Evolutionary conservation across 2,329 filamentous ascomycete species (phyloP), one percentile per base, ranked within the genome.

Genomic region (Colletotrichum sublineola): DNA sequence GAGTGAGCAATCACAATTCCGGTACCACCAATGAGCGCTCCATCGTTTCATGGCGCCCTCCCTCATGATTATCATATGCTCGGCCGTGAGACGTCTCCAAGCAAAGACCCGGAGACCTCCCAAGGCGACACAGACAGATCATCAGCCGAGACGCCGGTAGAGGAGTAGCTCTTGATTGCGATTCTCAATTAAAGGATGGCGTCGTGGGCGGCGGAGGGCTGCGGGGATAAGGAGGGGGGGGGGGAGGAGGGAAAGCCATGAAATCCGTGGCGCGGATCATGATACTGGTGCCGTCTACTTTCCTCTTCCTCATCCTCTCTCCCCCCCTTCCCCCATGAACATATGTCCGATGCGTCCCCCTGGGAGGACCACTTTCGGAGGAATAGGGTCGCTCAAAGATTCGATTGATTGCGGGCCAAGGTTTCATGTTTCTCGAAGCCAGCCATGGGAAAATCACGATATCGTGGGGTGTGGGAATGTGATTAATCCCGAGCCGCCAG

Each of bases 91-190:
- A 52, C 18, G 48, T 38, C 50, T 52, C 44, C 48, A 63, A 46
- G n/a, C 33, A 3, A 20, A 38, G 5, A 18, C 48, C 36, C 44
- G 15, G 14, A 5, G 5, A 33, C 29, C 53, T 40, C 57, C 48
- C 42, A 33, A 29, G 48, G 40, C 24, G 33, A 36, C 8, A n/a
- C 42, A 58, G 36, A 14, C 24, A 63, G 69, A 36, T 69, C 66
- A 69, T 72, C 66, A 72, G 69, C 69, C 69, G 69, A 72, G 69
- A 69, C 69, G 69, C 66, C 63, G 69, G 69, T 60, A 44, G 11
- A 1, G 61, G 60, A 68, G 66, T 63, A 55, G 66, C 65, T 68
- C 36, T 50, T 72, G 40, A 60, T 72, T 64, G 66, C 53, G 46
- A 46, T 61, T 69, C 65, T 72, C 65, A 50, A 69, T 69, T 69